phyloP scores from a whole-genome alignment of 2,329 filamentous ascomycete species.

The Chaetomiaceae sp. region DNA sequence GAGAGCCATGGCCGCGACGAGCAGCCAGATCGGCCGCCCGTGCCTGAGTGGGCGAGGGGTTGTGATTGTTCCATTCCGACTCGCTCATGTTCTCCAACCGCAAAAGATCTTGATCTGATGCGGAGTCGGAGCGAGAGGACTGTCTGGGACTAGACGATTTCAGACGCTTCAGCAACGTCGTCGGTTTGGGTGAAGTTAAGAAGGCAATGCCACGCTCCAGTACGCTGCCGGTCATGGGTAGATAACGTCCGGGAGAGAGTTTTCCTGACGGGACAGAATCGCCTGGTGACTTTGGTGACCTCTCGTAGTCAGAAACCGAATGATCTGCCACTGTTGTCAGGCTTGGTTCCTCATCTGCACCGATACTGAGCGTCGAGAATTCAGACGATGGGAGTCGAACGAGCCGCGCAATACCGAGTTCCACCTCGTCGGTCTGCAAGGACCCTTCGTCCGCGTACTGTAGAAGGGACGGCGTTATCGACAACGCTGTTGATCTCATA shows the following conservation, averaged over 20 bases:
- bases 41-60: slow-evolving; percentile 17
- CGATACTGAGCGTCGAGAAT: not conserved
- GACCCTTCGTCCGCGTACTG: slow-evolving; percentile 18
- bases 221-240: slow-evolving; percentile 18
- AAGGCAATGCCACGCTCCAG: slow-evolving; percentile 16
- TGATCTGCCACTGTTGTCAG: slow-evolving; percentile 3
- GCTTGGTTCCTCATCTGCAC: not conserved
- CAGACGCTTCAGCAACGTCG: not conserved
- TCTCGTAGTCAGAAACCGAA: slow-evolving; percentile 24
- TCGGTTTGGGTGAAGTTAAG: slow-evolving; percentile 9
- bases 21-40: not conserved
- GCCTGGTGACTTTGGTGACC: slow-evolving; percentile 15
- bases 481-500: slow-evolving; percentile 16
- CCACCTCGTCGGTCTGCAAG: slow-evolving; percentile 20
- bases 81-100: slow-evolving; percentile 8
- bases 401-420: slow-evolving; percentile 23
- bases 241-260: slow-evolving; percentile 14
- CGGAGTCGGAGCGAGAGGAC: not conserved
- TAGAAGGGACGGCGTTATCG: slow-evolving; percentile 25
- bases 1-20: not conserved
- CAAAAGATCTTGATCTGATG: slow-evolving; percentile 1
- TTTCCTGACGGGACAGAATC: slow-evolving; percentile 5
- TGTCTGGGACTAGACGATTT: not conserved
- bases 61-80: slow-evolving; percentile 19
- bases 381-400: slow-evolving; percentile 9